phyloP scores from a whole-genome alignment of 1,139 yeast species.

The Meyerozyma athensensis region DNA sequence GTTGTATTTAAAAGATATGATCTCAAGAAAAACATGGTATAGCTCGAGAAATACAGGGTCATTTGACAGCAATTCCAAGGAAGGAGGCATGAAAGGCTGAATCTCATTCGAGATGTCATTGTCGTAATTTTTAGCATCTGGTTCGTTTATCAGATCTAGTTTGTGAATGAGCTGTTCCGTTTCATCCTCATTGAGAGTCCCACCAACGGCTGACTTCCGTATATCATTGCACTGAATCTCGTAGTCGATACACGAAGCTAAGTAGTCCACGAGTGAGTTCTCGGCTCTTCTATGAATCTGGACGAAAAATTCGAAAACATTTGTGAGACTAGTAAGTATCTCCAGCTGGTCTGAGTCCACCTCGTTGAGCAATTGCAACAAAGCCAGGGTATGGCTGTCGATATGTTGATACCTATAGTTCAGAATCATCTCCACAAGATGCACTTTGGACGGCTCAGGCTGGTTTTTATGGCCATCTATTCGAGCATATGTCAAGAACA shows the following conservation, averaged over 20 bases:
- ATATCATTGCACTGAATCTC: background rate
- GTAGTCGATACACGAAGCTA: background rate
- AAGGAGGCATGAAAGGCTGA: constrained; percentile 5
- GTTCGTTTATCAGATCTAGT: constrained; percentile 2
- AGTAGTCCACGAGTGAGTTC: background rate
- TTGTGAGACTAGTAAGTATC: background rate
- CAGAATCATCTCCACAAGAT: background rate
- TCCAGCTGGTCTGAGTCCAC: background rate
- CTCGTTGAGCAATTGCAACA: background rate
- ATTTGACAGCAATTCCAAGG: constrained; percentile 13
- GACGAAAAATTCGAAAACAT: background rate
- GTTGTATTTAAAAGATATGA: constrained; percentile 13
- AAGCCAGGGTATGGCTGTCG: background rate
- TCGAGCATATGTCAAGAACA: background rate
- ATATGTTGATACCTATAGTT: background rate
- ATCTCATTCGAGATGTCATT: constrained; percentile 6
- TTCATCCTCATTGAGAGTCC: background rate
- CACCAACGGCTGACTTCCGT: background rate
- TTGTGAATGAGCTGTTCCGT: constrained; percentile 1
- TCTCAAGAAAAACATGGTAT: constrained; percentile 23
- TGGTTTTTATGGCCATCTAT: background rate
- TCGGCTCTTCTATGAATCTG: background rate
- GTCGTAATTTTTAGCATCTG: background rate
- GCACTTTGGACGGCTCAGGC: background rate
- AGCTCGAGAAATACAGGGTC: constrained; percentile 17